Percentiles rank a stretch among this genome's conserved stretches.
Evolutionary conservation across 805 yeast species (phyloP).

Genomic region (Nakazawaea wickerhamii): DNA sequence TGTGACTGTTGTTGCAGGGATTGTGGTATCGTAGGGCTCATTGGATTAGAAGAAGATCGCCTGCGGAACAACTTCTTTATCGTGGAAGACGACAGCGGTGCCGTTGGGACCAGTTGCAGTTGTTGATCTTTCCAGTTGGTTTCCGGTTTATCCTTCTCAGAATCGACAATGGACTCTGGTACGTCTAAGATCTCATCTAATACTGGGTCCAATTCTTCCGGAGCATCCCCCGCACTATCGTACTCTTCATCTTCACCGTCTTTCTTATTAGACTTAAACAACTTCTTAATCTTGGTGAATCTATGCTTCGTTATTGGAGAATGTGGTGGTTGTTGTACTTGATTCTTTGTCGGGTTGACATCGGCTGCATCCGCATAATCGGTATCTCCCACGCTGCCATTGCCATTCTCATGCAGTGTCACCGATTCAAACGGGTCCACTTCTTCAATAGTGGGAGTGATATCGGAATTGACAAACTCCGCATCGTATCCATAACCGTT

Average conservation of each 20-base stretch:
- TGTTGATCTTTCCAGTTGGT: constrained; percentile 2
- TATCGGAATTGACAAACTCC: constrained; percentile 4
- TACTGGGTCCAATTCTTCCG: constrained; percentile 3
- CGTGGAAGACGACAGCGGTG: constrained; percentile 4
- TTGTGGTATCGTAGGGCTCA: constrained; percentile 9
- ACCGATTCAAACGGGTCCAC: constrained; percentile 8
- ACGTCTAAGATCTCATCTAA: constrained; percentile 11
- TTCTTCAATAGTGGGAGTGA: constrained; percentile 11
- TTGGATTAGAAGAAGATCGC: constrained; percentile 18
- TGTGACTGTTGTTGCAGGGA: not conserved
- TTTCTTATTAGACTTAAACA: constrained; percentile 23
- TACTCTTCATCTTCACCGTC: constrained; percentile 11
- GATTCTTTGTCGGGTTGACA: no score
- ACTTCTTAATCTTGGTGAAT: constrained; percentile 25
- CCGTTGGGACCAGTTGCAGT: not conserved
- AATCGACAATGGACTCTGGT: constrained; percentile 9
- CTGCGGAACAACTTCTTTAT: constrained; percentile 18
- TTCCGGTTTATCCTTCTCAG: constrained; percentile 9
- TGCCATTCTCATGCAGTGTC: not conserved
- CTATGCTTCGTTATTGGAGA: constrained; percentile 20
- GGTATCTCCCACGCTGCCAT: no score
- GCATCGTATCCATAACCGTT: not conserved
- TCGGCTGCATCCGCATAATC: no score
- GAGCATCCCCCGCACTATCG: constrained; percentile 3
- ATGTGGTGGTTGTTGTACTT: not conserved